These are phyloP conservation scores for Quercus lobata DNA, from an alignment of 331 rosid species.

Conservation along the genomic window DNA sequence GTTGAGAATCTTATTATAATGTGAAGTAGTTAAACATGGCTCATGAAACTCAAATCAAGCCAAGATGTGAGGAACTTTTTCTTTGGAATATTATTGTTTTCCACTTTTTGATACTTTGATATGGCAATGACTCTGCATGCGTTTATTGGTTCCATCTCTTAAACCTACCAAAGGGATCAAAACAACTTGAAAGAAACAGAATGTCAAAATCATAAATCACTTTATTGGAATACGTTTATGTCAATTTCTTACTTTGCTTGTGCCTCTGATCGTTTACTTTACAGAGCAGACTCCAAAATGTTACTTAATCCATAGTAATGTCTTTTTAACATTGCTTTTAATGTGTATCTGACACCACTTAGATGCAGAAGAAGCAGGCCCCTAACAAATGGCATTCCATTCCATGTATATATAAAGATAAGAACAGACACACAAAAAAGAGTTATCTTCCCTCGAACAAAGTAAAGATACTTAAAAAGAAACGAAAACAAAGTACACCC, in stretches of 20 bases:
- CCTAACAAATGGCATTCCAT: constrained; percentile 35
- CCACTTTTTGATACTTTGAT: constrained; percentile 26
- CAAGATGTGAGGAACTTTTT: constrained; percentile 24
- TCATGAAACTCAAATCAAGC: background rate
- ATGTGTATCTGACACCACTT: constrained; percentile 36
- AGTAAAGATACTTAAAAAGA: background rate
- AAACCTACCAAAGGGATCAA: constrained; percentile 40
- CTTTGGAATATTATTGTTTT: constrained; percentile 30
- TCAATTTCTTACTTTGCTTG: constrained; percentile 1
- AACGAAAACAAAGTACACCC: too few species aligned
- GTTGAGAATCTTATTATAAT: background rate
- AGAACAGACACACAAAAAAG: background rate
- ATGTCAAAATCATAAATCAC: constrained; percentile 40
- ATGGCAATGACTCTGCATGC: constrained; percentile 32
- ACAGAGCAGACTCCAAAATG: constrained; percentile 6
- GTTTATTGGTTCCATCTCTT: constrained; percentile 40
- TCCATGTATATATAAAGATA: constrained; percentile 16
- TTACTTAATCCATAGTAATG: background rate
- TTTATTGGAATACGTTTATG: constrained; percentile 8
- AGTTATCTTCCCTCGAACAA: constrained; percentile 2
- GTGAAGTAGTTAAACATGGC: background rate
- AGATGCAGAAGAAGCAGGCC: constrained; percentile 25
- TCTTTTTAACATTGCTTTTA: constrained; percentile 16
- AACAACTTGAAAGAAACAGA: constrained; percentile 26
- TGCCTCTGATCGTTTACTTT: constrained; percentile 13